Percentiles rank a stretch among this genome's conserved stretches.
phyloP scores from a whole-genome alignment of 495 filamentous ascomycete species.

The Hypoxylon perforatum region DNA sequence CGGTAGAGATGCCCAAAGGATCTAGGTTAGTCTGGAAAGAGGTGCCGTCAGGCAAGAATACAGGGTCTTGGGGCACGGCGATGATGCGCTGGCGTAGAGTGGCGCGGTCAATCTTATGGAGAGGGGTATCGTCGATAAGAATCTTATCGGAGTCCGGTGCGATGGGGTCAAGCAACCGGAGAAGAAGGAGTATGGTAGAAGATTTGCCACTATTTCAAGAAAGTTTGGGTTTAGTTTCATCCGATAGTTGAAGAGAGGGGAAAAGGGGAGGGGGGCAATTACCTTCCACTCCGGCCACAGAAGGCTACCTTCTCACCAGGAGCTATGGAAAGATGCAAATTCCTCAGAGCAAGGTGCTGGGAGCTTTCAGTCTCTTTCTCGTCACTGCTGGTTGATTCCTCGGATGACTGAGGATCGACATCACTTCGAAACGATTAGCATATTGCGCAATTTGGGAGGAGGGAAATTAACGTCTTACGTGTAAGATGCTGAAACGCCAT shows the following conservation, averaged over 20 bases:
- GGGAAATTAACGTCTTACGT: conserved; percentile 15
- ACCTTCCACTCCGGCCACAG: conserved; percentile 35
- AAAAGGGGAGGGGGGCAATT: background rate
- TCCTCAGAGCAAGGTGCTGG: conserved; percentile 28
- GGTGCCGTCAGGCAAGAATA: conserved; percentile 63
- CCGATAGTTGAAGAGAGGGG: background rate
- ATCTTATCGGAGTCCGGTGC: conserved; percentile 45
- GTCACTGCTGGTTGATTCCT: background rate
- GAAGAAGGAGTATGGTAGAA: conserved; percentile 51
- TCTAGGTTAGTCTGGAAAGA: conserved; percentile 57
- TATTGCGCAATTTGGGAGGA: background rate
- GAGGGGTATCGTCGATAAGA: conserved; percentile 56
- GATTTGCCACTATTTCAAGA: conserved; percentile 51
- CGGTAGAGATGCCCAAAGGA: conserved; percentile 45
- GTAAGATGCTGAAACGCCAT: conserved; percentile 49
- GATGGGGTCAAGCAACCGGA: conserved; percentile 49
- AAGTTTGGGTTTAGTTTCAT: background rate
- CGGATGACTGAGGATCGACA: background rate
- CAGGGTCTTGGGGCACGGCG: conserved; percentile 67
- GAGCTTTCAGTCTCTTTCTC: background rate
- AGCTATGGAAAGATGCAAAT: conserved; percentile 42
- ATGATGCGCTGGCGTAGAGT: conserved; percentile 43
- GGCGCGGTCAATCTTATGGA: conserved; percentile 43
- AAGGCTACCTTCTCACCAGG: conserved; percentile 39
- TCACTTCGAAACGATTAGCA: conserved; percentile 16